Conservation (phyloP, 352 stramenopile genomes). For the Phytophthora agathidicida region DNA sequence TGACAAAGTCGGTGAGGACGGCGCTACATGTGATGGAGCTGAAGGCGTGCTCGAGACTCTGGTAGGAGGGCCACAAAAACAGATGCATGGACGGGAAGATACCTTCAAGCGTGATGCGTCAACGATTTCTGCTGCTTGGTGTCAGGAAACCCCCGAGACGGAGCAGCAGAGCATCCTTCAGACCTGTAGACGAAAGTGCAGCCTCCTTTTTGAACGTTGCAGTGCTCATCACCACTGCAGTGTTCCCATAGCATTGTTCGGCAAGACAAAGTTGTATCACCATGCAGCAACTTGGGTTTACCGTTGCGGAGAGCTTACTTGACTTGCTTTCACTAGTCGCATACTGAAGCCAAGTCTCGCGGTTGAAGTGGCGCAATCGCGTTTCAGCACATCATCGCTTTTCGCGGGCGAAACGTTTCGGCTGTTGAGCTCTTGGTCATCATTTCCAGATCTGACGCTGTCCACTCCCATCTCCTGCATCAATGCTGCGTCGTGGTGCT, state of each 20-base stretch:
- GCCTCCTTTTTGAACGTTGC: background rate
- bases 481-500: constrained; percentile 19
- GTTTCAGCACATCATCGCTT: constrained; percentile 28
- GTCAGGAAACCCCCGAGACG: constrained; percentile 1
- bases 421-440: constrained; percentile 1
- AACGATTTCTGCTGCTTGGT: background rate
- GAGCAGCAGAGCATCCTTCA: constrained; percentile 1
- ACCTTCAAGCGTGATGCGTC: constrained; percentile 6
- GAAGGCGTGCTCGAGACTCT: constrained; percentile 61
- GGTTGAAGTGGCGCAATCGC: constrained; percentile 21
- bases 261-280: no score
- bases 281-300: no score
- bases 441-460: constrained; percentile 16
- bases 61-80: constrained; percentile 51
- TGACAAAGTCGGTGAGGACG: constrained; percentile 80
- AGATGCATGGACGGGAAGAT: constrained; percentile 36
- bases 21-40: constrained; percentile 74
- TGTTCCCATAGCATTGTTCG: no score
- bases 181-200: constrained; percentile 10
- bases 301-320: no score
- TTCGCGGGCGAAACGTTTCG: constrained; percentile 19
- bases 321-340: background rate
- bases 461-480: background rate
- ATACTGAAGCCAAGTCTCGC: constrained; percentile 20
- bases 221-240: no score